These are phyloP conservation scores for Melaleuca quinquenervia DNA, from an alignment of 345 rosid genomes.

Conservation along the genomic window DNA sequence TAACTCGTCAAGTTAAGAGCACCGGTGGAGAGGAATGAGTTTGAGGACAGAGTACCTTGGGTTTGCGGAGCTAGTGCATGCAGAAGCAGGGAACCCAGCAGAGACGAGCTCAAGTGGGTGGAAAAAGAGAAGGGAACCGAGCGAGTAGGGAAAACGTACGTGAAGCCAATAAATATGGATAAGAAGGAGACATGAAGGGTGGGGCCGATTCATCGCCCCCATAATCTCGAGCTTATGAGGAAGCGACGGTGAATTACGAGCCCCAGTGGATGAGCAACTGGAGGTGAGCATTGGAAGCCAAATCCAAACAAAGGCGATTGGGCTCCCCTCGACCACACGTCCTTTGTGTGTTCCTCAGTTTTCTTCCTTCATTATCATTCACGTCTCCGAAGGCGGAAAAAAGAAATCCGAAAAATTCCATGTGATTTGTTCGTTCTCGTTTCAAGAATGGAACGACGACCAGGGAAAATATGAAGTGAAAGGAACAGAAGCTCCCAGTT, in stretches of 20 bases:
- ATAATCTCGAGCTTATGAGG: background rate
- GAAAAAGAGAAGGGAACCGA: background rate
- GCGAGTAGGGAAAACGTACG: background rate
- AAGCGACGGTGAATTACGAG: background rate
- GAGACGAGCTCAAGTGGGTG: background rate
- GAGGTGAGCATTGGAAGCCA: conserved; percentile 1
- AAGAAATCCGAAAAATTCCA: background rate
- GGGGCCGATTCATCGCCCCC: background rate
- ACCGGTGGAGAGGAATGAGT: background rate
- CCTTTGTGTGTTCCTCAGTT: background rate
- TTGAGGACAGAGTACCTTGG: background rate
- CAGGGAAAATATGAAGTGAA: background rate
- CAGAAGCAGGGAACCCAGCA: background rate
- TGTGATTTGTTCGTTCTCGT: background rate
- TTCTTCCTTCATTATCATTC: background rate
- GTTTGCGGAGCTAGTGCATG: background rate
- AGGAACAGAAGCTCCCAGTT: background rate
- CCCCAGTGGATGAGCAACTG: background rate
- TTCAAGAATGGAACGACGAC: background rate
- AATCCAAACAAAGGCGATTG: background rate
- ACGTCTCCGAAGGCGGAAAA: background rate
- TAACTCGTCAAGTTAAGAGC: background rate
- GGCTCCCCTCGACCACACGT: background rate
- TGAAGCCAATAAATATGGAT: background rate
- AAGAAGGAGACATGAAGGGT: background rate